phyloP scores from a whole-genome alignment of 192 early-diverging fungal genomes.

The Podila epigama region DNA sequence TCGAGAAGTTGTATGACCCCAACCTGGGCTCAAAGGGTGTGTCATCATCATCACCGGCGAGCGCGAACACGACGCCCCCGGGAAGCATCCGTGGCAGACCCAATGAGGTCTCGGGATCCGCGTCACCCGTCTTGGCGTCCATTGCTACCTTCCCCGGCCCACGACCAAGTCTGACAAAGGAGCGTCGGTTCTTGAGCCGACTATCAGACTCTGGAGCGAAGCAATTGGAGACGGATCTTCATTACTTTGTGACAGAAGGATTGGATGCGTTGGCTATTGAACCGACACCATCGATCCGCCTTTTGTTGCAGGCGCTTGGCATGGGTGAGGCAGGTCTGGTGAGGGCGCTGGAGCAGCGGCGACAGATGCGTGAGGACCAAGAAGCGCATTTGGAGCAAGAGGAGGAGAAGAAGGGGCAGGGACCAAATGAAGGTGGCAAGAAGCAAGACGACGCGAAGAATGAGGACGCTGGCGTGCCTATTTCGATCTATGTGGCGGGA shows the following conservation, averaged over 20 bases:
- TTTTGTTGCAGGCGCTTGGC: slow-evolving; percentile 23
- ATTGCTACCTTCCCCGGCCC: background rate
- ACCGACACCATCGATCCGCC: slow-evolving; percentile 30
- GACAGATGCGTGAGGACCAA: slow-evolving; percentile 17
- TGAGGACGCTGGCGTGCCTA: background rate
- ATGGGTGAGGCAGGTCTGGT: slow-evolving; percentile 28
- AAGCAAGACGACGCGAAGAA: background rate
- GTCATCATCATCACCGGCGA: background rate
- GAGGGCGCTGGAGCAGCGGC: slow-evolving; percentile 27
- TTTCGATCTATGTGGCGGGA: slow-evolving; percentile 25
- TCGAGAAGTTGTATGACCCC: slow-evolving; percentile 36
- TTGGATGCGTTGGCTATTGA: slow-evolving; percentile 25
- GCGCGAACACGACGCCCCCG: slow-evolving; percentile 4
- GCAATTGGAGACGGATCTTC: slow-evolving; percentile 71
- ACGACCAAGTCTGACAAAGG: background rate
- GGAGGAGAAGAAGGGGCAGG: background rate
- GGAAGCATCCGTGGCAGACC: slow-evolving; percentile 1
- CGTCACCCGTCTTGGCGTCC: slow-evolving; percentile 1
- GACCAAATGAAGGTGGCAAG: background rate
- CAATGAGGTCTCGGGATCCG: background rate
- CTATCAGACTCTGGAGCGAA: slow-evolving; percentile 51
- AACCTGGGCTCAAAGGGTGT: slow-evolving; percentile 22
- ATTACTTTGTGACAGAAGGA: slow-evolving; percentile 63
- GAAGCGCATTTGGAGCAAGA: background rate
- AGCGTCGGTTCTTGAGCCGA: slow-evolving; percentile 23